Evolutionary conservation across 2,329 filamentous ascomycete genomes (phyloP), one percentile per base, ranked within the genome.

Genomic region (Sordariomycetes sp.): DNA sequence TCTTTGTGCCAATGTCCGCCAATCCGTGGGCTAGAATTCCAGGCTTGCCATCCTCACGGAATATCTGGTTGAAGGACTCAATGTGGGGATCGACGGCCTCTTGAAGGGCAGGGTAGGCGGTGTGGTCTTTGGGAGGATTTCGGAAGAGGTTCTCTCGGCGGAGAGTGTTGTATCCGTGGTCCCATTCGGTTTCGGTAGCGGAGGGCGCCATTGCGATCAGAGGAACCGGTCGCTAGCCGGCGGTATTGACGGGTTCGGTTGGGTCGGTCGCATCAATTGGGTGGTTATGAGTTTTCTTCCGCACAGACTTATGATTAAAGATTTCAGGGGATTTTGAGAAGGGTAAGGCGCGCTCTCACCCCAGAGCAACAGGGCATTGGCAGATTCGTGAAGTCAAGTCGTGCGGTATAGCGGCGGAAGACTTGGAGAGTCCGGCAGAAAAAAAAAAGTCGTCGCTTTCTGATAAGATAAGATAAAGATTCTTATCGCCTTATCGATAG

Each of bases 31-130:
- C 75, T 35, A 98, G 51, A 38, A 78, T 55, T 28, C 66, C 58
- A 11, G 54, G 56, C 42, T 58, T 61, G 32, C 84, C 86, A 58
- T 81, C 72, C 38, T 72, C 68, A 21, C 79, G 75, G 54, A 95
- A 93, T 31, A 96, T 70, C 34, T 79, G 79, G 66, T 98, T 94
- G 75, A 95, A 98, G 6, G 92, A 92, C 51, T 95, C 81, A 48
- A 96, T 82, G 59, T 98, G 92, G 32, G 92, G 92, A 44, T 84
- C 72, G 39, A 96, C 79, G n/a, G 90, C 85, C 40, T 75, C 74
- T 48, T 88, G 82, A 31, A 98, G 75, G 16, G 83, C 74, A 11
- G 92, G 92, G 53, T 94, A 96, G 39, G 90, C 86, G 8, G 83
- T 83, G 46, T 77, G 82, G 54, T 96, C 88, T 50, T 75, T 82